Evolutionary conservation across 1,139 yeast species (phyloP).

Genomic region (Scheffersomyces illinoinensis): DNA sequence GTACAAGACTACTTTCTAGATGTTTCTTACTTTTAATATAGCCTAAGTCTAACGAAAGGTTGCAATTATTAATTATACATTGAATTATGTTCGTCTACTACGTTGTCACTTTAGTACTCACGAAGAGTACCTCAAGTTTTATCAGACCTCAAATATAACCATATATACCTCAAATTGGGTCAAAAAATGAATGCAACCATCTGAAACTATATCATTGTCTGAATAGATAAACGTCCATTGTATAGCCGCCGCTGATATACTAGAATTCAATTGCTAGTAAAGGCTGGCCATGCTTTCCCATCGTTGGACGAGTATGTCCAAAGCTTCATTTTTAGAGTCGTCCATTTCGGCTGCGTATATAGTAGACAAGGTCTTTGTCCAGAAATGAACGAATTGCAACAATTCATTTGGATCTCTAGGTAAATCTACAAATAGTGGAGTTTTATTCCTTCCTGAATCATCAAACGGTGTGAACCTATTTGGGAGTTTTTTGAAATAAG

Average conservation of each 20-base stretch:
- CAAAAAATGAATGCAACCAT: no score
- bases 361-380: slow-evolving; percentile 46
- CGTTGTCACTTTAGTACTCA: no score
- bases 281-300: slow-evolving; percentile 33
- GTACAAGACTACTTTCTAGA: neutral
- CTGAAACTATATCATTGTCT: no score
- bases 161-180: no score
- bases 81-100: no score
- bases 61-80: no score
- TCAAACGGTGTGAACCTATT: slow-evolving; percentile 26
- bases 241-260: neutral
- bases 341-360: slow-evolving; percentile 45
- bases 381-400: slow-evolving; percentile 45
- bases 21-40: neutral
- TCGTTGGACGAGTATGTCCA: slow-evolving; percentile 34
- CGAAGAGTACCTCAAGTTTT: no score
- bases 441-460: slow-evolving; percentile 22
- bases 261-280: neutral
- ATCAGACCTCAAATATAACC: no score
- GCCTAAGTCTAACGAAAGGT: no score
- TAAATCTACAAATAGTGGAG: slow-evolving; percentile 18
- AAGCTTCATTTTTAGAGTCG: slow-evolving; percentile 36
- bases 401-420: slow-evolving; percentile 35
- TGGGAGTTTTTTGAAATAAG: slow-evolving; percentile 31
- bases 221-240: no score